Evolutionary conservation across 2,329 filamentous ascomycete genomes (phyloP).

Genomic region (Beauveria varroae): DNA sequence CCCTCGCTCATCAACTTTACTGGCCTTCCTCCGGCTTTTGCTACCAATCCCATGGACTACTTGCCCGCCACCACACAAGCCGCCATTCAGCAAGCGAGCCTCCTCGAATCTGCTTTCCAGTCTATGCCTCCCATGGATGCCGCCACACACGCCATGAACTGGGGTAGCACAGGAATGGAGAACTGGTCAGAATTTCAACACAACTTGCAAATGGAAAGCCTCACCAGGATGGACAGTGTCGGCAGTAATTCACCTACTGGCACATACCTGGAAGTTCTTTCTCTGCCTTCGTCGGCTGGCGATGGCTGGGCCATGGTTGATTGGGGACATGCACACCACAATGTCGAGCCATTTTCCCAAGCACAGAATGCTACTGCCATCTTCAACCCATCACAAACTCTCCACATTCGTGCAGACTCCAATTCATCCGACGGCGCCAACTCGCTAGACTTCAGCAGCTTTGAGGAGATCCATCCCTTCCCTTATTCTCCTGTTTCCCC

Average conservation of each 20-base stretch:
- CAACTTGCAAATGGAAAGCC: constrained; percentile 44
- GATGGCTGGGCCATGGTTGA: constrained; percentile 84
- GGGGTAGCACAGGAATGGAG: constrained; percentile 54
- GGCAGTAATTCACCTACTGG: constrained; percentile 39
- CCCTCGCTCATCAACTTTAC: constrained; percentile 49
- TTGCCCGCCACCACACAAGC: constrained; percentile 55
- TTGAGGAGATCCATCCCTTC: constrained; percentile 67
- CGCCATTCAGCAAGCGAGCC: constrained; percentile 48
- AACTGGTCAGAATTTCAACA: constrained; percentile 76
- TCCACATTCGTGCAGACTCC: constrained; percentile 81
- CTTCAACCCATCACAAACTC: constrained; percentile 85
- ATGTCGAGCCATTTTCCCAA: constrained; percentile 51
- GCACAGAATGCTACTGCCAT: constrained; percentile 51
- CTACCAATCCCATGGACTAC: constrained; percentile 52
- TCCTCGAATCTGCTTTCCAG: constrained; percentile 57
- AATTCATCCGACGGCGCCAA: constrained; percentile 71
- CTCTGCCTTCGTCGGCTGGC: constrained; percentile 72
- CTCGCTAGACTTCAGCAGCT: constrained; percentile 65
- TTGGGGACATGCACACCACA: constrained; percentile 62
- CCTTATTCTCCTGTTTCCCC: constrained; percentile 77
- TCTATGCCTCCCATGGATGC: constrained; percentile 51
- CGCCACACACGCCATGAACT: constrained; percentile 48
- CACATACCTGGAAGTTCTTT: constrained; percentile 75
- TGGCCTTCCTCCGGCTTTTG: constrained; percentile 42
- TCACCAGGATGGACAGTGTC: constrained; percentile 33